A percentile compares a stretch with the other conserved stretches of the same genome.
Evolutionary conservation across 1,284 basidiomycete species (phyloP).

Genomic region (Trichosporon faecale): DNA sequence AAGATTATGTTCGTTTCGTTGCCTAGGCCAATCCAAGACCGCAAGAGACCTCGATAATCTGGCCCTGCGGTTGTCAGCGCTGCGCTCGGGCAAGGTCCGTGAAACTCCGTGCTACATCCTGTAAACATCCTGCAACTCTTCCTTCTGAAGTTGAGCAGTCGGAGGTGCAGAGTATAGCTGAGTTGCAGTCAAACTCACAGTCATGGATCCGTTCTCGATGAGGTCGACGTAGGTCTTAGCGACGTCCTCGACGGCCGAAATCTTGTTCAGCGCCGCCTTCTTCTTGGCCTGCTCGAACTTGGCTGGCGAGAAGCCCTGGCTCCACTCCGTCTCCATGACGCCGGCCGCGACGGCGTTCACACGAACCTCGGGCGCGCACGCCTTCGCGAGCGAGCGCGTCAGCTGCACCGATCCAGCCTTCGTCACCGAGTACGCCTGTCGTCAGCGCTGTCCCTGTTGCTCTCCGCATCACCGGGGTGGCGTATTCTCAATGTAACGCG

Average conservation of each 20-base stretch:
- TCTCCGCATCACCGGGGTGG: too few relatives aligned
- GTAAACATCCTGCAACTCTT: background rate
- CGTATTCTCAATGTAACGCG: too few relatives aligned
- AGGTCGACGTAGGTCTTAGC: conserved; percentile 21
- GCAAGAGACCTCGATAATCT: conserved; percentile 22
- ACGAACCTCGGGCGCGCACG: conserved; percentile 25
- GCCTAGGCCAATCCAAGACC: background rate
- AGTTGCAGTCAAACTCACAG: conserved; percentile 7
- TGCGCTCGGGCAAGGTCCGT: too few relatives aligned
- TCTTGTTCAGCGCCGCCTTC: conserved; percentile 19
- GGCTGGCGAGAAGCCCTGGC: conserved; percentile 24
- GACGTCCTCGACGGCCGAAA: conserved; percentile 24
- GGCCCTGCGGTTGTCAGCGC: conserved; percentile 14
- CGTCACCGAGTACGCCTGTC: conserved; percentile 23
- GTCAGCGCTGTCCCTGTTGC: background rate
- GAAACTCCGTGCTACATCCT: background rate
- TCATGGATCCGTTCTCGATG: conserved; percentile 22
- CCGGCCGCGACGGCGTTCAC: conserved; percentile 33
- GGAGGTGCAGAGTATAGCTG: too few relatives aligned
- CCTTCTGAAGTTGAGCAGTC: too few relatives aligned
- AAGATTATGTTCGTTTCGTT: background rate
- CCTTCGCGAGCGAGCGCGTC: conserved; percentile 28
- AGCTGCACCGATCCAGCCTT: conserved; percentile 32
- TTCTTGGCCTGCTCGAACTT: conserved; percentile 18
- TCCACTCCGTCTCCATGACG: conserved; percentile 33